Conservation (phyloP, 2,329 filamentous ascomycete species). For the Nemania sp. region DNA sequence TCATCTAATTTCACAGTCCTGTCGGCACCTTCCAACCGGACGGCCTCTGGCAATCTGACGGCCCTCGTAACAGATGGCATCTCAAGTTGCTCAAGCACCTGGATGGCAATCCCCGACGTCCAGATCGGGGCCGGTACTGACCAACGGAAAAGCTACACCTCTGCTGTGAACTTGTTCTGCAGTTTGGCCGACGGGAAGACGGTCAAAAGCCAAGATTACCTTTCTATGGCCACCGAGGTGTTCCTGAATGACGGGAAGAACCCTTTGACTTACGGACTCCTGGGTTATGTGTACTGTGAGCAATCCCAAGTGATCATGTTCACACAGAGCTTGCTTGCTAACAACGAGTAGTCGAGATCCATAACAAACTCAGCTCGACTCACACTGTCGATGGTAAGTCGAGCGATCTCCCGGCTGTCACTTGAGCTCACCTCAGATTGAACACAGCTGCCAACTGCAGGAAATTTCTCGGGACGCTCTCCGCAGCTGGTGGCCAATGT, state of each 20-base stretch:
- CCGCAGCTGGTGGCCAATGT: constrained; percentile 31
- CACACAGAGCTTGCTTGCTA: background rate
- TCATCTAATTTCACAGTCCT: constrained; percentile 17
- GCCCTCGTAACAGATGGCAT: constrained; percentile 31
- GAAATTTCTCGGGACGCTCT: constrained; percentile 34
- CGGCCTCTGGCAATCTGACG: constrained; percentile 18
- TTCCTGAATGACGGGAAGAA: constrained; percentile 35
- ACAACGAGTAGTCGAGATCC: constrained; percentile 36
- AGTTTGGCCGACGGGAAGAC: constrained; percentile 29
- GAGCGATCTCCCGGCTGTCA: background rate
- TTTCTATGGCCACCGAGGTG: constrained; percentile 40
- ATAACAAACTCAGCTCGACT: constrained; percentile 35
- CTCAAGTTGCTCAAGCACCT: constrained; percentile 35
- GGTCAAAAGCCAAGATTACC: constrained; percentile 32
- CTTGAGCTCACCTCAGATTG: constrained; percentile 17
- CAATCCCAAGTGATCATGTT: background rate
- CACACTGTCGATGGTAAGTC: constrained; percentile 37
- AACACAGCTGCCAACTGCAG: constrained; percentile 34
- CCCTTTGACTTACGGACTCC: constrained; percentile 33
- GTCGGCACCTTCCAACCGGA: constrained; percentile 8
- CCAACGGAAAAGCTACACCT: constrained; percentile 34
- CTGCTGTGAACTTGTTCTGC: constrained; percentile 38
- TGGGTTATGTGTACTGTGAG: constrained; percentile 41
- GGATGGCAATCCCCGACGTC: constrained; percentile 38
- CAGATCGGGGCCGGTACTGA: constrained; percentile 36